These are phyloP conservation scores for Adansonia digitata DNA, from an alignment of 345 rosid species.

Conservation along the genomic window DNA sequence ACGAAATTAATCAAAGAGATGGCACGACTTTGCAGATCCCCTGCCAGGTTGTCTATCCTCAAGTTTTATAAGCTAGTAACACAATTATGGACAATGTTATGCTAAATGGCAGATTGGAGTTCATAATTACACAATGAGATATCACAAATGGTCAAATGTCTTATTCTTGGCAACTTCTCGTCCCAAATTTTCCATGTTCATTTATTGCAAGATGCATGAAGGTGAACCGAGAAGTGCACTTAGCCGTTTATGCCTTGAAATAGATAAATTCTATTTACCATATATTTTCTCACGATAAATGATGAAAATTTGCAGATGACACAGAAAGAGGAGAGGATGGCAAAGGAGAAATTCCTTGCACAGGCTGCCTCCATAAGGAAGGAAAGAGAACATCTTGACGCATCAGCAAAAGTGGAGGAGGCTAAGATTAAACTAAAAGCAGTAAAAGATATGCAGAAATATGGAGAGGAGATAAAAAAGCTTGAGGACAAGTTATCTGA, in stretches of 20 bases:
- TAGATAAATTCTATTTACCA: background rate
- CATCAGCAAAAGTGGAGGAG: conserved; percentile 33
- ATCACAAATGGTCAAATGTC: background rate
- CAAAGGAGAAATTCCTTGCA: conserved; percentile 20
- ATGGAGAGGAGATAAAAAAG: conserved; percentile 27
- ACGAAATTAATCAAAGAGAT: background rate
- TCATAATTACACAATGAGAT: background rate
- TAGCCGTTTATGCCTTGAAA: background rate
- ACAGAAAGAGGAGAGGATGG: conserved; percentile 16
- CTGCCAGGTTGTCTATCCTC: background rate
- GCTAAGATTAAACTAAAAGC: conserved; percentile 36
- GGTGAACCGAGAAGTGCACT: background rate
- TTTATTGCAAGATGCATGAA: background rate
- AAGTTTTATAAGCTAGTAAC: background rate
- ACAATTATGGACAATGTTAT: background rate
- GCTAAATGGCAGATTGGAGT: background rate
- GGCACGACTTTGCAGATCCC: background rate
- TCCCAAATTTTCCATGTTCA: background rate
- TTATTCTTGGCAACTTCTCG: background rate
- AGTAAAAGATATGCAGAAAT: conserved; percentile 27
- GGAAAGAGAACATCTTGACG: conserved; percentile 39
- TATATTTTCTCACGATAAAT: conserved; percentile 7
- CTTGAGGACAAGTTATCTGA: conserved; percentile 32
- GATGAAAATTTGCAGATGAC: conserved; percentile 23
- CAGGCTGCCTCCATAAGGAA: conserved; percentile 25